Conservation (phyloP, 108 stramenopile genomes). For the Pinguiococcus pyrenoidosus region DNA sequence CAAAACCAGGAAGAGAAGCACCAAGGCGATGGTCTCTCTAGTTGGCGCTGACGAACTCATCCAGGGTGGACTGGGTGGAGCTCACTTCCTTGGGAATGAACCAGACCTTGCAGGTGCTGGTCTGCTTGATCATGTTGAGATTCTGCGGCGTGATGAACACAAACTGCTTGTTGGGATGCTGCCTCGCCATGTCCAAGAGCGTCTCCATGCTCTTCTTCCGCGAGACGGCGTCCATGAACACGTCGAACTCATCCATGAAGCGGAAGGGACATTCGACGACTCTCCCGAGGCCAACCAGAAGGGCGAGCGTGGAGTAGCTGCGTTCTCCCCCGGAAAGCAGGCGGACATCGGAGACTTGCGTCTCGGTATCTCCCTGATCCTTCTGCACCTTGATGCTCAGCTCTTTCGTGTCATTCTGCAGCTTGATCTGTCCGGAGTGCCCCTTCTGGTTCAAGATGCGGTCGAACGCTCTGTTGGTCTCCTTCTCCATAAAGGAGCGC, state of each 20-base stretch:
- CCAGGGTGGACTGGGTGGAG: too few species aligned
- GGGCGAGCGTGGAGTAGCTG: constrained; percentile 67
- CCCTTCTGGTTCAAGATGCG: constrained; percentile 61
- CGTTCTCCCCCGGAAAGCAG: constrained; percentile 33
- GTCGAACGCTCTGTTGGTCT: constrained; percentile 51
- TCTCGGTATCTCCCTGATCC: background rate
- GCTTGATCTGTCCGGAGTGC: constrained; percentile 50
- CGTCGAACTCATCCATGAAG: constrained; percentile 96
- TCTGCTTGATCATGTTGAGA: too few species aligned
- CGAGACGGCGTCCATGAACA: constrained; percentile 86
- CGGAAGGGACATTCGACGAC: constrained; percentile 84
- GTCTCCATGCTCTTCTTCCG: too few species aligned
- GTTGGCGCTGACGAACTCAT: too few species aligned
- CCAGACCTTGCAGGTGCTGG: too few species aligned
- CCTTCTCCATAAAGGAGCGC: too few species aligned
- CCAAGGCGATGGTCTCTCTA: too few species aligned
- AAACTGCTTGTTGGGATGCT: too few species aligned
- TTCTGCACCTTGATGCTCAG: constrained; percentile 59
- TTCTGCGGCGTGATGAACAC: constrained; percentile 93
- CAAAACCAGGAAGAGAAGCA: too few species aligned
- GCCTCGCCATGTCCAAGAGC: constrained; percentile 24
- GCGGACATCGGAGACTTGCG: background rate
- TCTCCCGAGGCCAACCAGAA: constrained; percentile 77
- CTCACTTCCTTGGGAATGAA: too few species aligned
- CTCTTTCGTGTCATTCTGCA: constrained; percentile 46